Evolutionary conservation across 306 rosid species (phyloP).

Genomic region (Casuarina glauca): DNA sequence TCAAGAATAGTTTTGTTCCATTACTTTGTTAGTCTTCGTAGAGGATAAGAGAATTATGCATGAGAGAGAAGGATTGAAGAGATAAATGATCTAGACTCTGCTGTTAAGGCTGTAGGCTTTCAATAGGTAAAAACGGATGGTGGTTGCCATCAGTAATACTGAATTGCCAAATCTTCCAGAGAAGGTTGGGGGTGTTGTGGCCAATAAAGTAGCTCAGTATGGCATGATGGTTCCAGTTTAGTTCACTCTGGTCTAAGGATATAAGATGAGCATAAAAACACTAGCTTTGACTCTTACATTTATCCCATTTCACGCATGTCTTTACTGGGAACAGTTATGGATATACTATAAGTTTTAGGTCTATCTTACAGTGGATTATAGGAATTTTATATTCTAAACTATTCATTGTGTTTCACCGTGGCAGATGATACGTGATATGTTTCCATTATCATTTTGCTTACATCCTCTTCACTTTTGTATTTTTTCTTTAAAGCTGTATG

Average conservation of each 20-base stretch:
- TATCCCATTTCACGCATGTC: not conserved
- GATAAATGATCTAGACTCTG: not conserved
- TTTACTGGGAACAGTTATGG: not conserved
- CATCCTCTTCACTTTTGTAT: not conserved
- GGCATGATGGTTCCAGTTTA: not conserved
- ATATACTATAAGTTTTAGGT: not conserved
- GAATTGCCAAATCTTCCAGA: not conserved
- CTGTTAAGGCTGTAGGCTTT: not conserved
- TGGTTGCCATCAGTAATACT: not conserved
- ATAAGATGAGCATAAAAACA: not conserved
- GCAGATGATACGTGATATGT: not conserved
- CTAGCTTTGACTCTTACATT: not conserved
- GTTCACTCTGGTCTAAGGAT: not conserved
- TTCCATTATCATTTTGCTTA: not conserved
- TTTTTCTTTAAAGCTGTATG: constrained; percentile 3
- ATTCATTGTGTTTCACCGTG: not conserved
- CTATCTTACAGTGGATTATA: not conserved
- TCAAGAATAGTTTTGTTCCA: not conserved
- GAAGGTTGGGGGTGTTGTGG: not conserved
- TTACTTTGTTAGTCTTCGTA: not conserved
- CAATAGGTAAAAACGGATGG: not conserved
- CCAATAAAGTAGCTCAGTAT: not conserved
- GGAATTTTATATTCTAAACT: not conserved
- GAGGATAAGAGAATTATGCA: not conserved
- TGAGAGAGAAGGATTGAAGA: no score